Percentiles rank a stretch among this genome's conserved stretches.
Evolutionary conservation across 129 eudicot species (phyloP).

Genomic region (Oenanthe sinensis): DNA sequence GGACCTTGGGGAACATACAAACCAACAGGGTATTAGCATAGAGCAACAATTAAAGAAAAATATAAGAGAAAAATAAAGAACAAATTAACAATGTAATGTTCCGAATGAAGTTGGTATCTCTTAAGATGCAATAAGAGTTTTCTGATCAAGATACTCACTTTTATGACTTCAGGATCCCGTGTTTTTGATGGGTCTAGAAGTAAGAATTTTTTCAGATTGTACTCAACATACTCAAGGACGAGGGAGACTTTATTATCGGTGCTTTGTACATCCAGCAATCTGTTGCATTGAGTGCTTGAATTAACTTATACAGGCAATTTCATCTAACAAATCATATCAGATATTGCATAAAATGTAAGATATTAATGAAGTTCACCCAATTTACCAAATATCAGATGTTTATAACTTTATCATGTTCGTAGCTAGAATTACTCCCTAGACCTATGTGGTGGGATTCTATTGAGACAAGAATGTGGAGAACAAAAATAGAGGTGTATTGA

Average conservation of each 20-base stretch:
- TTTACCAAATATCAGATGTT: neutral
- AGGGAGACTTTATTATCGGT: constrained; percentile 3
- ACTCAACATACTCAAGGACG: constrained; percentile 1
- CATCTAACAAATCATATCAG: neutral
- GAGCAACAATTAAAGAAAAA: neutral
- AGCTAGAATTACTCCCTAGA: neutral
- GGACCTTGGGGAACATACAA: too few species aligned
- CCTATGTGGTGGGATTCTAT: neutral
- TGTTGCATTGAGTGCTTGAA: neutral
- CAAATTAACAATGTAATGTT: too few species aligned
- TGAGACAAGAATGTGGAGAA: too few species aligned
- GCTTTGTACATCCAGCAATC: constrained; percentile 7
- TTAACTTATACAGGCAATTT: too few species aligned
- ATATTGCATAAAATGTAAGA: neutral
- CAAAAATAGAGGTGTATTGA: too few species aligned
- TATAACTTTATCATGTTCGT: neutral
- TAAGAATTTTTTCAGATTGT: neutral
- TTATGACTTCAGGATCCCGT: neutral
- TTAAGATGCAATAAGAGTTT: neutral
- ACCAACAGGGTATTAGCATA: neutral
- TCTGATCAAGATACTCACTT: neutral
- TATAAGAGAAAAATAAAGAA: neutral
- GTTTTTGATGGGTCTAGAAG: neutral
- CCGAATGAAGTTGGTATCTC: neutral
- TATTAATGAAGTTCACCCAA: too few species aligned